A percentile compares a stretch with the other conserved stretches of the same genome.
Conservation (phyloP, 495 filamentous ascomycete genomes). For the Amniculicola lignicola region DNA sequence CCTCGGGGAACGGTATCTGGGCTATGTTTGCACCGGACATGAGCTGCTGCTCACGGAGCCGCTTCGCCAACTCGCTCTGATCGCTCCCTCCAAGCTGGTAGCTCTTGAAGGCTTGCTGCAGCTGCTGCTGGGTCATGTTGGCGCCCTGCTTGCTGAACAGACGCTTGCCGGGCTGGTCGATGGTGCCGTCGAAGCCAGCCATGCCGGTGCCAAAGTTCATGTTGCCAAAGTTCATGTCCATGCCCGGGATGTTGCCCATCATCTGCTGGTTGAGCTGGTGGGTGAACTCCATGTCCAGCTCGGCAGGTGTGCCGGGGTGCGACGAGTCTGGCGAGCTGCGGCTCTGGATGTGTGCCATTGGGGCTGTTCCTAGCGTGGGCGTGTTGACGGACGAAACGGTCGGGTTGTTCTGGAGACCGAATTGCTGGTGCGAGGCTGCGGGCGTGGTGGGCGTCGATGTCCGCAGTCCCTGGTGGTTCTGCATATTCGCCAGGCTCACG, state of each 20-base stretch:
- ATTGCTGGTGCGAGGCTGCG: slow-evolving; percentile 61
- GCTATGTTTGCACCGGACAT: slow-evolving; percentile 48
- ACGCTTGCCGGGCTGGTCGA: slow-evolving; percentile 92
- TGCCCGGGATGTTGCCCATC: slow-evolving; percentile 25
- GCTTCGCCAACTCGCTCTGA: slow-evolving; percentile 68
- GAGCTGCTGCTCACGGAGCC: slow-evolving; percentile 71
- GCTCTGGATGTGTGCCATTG: slow-evolving; percentile 59
- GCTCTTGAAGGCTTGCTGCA: slow-evolving; percentile 62
- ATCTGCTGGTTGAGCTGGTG: slow-evolving; percentile 16
- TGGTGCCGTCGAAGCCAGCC: slow-evolving; percentile 58
- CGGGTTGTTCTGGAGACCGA: slow-evolving; percentile 80
- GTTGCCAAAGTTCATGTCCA: slow-evolving; percentile 33
- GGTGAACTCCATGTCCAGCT: slow-evolving; percentile 48
- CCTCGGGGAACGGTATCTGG: slow-evolving; percentile 44
- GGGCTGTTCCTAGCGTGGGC: slow-evolving; percentile 63
- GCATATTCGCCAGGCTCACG: slow-evolving; percentile 63
- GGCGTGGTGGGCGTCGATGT: slow-evolving; percentile 85
- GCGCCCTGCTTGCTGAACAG: slow-evolving; percentile 81
- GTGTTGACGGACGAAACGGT: slow-evolving; percentile 98
- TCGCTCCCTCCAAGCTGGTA: slow-evolving; percentile 60
- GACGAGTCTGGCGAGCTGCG: slow-evolving; percentile 71
- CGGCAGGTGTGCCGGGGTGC: slow-evolving; percentile 67
- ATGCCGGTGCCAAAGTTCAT: slow-evolving; percentile 30
- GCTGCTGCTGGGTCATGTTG: slow-evolving; percentile 53
- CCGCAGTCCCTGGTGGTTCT: slow-evolving; percentile 73